phyloP scores from a whole-genome alignment of 164 flowering plant genomes.

The Hamamelis virginiana region DNA sequence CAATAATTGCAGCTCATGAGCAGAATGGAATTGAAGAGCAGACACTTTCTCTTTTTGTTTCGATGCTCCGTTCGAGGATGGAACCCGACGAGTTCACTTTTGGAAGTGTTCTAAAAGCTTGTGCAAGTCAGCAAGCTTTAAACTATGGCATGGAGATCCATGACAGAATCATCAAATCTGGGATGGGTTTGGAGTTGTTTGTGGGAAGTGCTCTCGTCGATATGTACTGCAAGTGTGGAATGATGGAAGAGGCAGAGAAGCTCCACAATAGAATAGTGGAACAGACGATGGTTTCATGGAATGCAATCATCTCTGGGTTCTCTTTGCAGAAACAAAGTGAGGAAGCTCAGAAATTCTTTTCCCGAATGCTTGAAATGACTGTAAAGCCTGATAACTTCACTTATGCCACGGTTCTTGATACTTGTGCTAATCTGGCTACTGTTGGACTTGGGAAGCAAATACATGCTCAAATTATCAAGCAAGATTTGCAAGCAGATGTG shows the following conservation, averaged over 20 bases:
- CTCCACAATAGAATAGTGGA: slow-evolving; percentile 52
- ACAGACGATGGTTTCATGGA: slow-evolving; percentile 66
- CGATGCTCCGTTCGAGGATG: slow-evolving; percentile 56
- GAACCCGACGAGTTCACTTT: slow-evolving; percentile 85
- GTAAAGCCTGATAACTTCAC: slow-evolving; percentile 76
- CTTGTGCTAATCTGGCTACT: slow-evolving; percentile 76
- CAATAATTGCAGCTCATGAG: slow-evolving; percentile 69
- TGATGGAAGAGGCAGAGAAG: slow-evolving; percentile 66
- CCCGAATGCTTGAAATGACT: slow-evolving; percentile 59
- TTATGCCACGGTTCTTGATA: slow-evolving; percentile 76
- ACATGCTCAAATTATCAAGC: slow-evolving; percentile 77
- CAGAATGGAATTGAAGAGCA: slow-evolving; percentile 57
- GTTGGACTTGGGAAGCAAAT: slow-evolving; percentile 75
- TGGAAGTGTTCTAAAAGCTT: slow-evolving; percentile 80
- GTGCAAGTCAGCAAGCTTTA: slow-evolving; percentile 47
- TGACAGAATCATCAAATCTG: slow-evolving; percentile 53
- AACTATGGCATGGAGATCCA: slow-evolving; percentile 62
- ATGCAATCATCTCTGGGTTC: slow-evolving; percentile 77
- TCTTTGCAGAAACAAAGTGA: slow-evolving; percentile 55
- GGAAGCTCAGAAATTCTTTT: slow-evolving; percentile 64
- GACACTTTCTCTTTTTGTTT: slow-evolving; percentile 43
- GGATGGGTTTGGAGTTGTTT: slow-evolving; percentile 56
- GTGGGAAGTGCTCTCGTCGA: slow-evolving; percentile 71
- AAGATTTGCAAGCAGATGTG: slow-evolving; percentile 60
- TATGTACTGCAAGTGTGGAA: slow-evolving; percentile 78